Conservation (phyloP, 805 yeast species). For the Zygoascus ofunaensis region DNA sequence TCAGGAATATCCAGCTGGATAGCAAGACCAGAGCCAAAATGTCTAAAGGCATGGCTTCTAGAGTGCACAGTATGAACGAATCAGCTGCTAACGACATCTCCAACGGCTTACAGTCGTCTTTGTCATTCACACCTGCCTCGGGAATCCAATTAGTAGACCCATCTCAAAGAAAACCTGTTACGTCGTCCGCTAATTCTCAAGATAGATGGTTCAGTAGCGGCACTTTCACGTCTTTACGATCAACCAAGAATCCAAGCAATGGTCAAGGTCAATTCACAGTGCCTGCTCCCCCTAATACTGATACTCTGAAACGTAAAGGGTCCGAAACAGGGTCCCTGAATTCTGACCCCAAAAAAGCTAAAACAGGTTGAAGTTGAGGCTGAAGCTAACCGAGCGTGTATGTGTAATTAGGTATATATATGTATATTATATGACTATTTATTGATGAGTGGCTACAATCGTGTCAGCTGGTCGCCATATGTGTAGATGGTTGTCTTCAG, state of each 20-base stretch:
- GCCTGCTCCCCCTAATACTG: neutral
- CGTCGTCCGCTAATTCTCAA: constrained; percentile 5
- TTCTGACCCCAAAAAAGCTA: neutral
- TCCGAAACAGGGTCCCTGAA: neutral
- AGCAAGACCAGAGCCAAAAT: constrained; percentile 47
- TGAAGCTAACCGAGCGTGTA: neutral
- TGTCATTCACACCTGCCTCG: constrained; percentile 19
- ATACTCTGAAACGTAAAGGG: neutral
- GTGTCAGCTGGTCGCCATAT: constrained; percentile 61
- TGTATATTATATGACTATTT: neutral
- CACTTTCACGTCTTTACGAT: constrained; percentile 14
- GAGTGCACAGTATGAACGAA: constrained; percentile 22
- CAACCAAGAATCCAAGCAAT: neutral
- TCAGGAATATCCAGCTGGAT: constrained; percentile 26
- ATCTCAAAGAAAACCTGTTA: constrained; percentile 3
- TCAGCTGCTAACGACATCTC: constrained; percentile 3
- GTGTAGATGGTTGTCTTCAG: constrained; percentile 82
- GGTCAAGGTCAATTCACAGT: neutral
- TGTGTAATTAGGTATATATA: neutral
- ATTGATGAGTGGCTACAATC: constrained; percentile 23
- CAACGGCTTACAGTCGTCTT: constrained; percentile 3
- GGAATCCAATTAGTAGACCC: constrained; percentile 24
- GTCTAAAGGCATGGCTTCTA: constrained; percentile 49
- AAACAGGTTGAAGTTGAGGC: neutral
- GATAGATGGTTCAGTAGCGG: constrained; percentile 23